Evolutionary conservation across 2,329 filamentous ascomycete genomes (phyloP).

Genomic region (Aspergillus sp.): DNA sequence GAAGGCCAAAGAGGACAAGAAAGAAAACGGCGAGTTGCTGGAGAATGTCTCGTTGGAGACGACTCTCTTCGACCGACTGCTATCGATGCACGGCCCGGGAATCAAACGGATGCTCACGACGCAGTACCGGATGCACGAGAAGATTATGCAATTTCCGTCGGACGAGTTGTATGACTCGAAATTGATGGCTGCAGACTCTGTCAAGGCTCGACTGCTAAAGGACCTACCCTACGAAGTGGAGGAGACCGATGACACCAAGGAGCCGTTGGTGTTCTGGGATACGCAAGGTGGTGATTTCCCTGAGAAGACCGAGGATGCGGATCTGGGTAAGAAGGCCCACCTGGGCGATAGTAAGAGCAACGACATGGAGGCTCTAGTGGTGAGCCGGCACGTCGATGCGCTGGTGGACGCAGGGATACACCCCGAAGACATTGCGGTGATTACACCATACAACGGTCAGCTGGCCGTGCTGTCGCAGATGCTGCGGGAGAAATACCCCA

Average conservation of each 20-base stretch:
- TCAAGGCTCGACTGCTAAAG: constrained; percentile 72
- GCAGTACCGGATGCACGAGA: constrained; percentile 97
- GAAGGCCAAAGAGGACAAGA: constrained; percentile 42
- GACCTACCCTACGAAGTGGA: constrained; percentile 76
- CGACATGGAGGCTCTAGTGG: constrained; percentile 82
- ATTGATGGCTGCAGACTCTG: constrained; percentile 76
- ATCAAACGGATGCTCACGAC: constrained; percentile 96
- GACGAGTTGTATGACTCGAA: constrained; percentile 81
- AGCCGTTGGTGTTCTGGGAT: constrained; percentile 91
- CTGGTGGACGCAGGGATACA: constrained; percentile 79
- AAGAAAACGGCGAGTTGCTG: constrained; percentile 40
- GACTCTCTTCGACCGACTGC: constrained; percentile 89
- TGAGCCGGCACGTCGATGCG: constrained; percentile 72
- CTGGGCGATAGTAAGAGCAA: constrained; percentile 85
- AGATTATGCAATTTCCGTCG: constrained; percentile 93
- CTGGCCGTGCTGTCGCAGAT: constrained; percentile 73
- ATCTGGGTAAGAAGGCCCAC: constrained; percentile 54
- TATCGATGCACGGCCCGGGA: constrained; percentile 74
- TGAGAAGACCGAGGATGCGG: constrained; percentile 76
- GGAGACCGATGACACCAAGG: constrained; percentile 81
- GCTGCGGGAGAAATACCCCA: constrained; percentile 78
- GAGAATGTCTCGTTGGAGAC: constrained; percentile 70
- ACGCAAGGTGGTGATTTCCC: constrained; percentile 93
- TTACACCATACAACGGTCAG: constrained; percentile 97
- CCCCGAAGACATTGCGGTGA: constrained; percentile 83